Evolutionary conservation across 495 filamentous ascomycete species (phyloP), one percentile per base, ranked within the genome.

Genomic region (Penicillium salamii): DNA sequence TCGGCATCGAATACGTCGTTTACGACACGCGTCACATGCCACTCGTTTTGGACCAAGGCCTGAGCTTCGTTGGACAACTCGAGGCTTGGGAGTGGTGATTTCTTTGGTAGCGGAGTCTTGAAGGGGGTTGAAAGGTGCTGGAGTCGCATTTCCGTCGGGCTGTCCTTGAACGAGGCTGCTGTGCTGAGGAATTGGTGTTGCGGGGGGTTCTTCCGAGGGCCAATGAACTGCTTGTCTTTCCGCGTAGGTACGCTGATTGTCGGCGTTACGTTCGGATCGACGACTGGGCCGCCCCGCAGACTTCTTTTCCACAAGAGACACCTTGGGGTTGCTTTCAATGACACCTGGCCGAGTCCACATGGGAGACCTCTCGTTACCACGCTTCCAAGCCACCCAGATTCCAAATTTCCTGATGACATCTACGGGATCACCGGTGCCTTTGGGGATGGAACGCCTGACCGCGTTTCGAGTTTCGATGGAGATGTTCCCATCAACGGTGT

Each of bases 381-480:
- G 83, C 57, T 89, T 89, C 85, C 85, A 88, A 18, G 84, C 78
- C 32, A 78, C 78, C 86, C 86, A 89, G 17, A 86, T 74, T 3
- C 83, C 85, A 52, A 89, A 88, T 19, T 51, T 78, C 46, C 81
- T 78, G 45, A 82, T 74, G 32, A 80, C 66, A 11, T 80, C 77
- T 3, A 88, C 59, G 8, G 85, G 83, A 34, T 89, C 83, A 23
- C 78, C 79, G 39, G 76, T 64, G 18, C 75, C 74, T 62, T 83
- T 81, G 1, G 86, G 86, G 24, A 89, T 86, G 3, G 84, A 84
- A 20, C 77, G 72, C 42, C 72, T 78, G 26, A 89, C 80, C 8
- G 81, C 77, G 46, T 85, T 81, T 52, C 74, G 73, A 24, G 65
- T 65, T 40, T 81, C 82, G 45, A 62, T 65, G 17, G 73, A 82